Percentiles rank a stretch among this genome's conserved stretches.
Conservation (phyloP, 2,329 filamentous ascomycete genomes). For the Onygena corvina region DNA sequence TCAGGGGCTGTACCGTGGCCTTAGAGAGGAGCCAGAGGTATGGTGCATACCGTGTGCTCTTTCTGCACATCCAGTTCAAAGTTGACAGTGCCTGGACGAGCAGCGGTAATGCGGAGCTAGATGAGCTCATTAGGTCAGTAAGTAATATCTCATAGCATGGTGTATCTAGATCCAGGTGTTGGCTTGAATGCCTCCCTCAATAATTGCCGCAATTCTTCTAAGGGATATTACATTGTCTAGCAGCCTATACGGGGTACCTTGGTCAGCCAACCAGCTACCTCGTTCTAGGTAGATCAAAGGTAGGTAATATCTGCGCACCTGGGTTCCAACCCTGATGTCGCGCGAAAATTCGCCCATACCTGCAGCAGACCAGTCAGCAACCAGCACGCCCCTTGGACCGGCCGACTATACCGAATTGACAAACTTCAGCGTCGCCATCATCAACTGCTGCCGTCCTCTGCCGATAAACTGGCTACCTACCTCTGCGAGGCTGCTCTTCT, state of each 20-base stretch:
- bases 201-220: too few species aligned
- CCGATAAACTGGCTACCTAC: too few species aligned
- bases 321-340: slow-evolving; percentile 76
- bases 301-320: slow-evolving; percentile 44
- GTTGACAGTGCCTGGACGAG: slow-evolving; percentile 49
- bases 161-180: background rate
- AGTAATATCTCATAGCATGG: background rate
- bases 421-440: slow-evolving; percentile 48
- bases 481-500: background rate
- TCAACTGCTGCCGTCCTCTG: too few species aligned
- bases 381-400: slow-evolving; percentile 18
- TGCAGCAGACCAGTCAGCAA: slow-evolving; percentile 25
- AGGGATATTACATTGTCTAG: slow-evolving; percentile 36
- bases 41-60: slow-evolving; percentile 52
- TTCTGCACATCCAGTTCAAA: slow-evolving; percentile 55
- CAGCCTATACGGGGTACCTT: slow-evolving; percentile 16
- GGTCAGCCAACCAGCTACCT: background rate
- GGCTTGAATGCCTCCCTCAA: too few species aligned
- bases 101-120: slow-evolving; percentile 50
- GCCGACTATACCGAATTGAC: slow-evolving; percentile 54
- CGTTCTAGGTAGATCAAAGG: background rate
- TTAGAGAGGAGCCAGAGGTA: background rate
- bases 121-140: background rate
- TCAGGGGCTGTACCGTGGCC: background rate
- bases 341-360: slow-evolving; percentile 78